Percentiles rank a stretch among this genome's conserved stretches.
Conservation (phyloP, 1,284 basidiomycete species). For the Neotropicomus parvogracilis region DNA sequence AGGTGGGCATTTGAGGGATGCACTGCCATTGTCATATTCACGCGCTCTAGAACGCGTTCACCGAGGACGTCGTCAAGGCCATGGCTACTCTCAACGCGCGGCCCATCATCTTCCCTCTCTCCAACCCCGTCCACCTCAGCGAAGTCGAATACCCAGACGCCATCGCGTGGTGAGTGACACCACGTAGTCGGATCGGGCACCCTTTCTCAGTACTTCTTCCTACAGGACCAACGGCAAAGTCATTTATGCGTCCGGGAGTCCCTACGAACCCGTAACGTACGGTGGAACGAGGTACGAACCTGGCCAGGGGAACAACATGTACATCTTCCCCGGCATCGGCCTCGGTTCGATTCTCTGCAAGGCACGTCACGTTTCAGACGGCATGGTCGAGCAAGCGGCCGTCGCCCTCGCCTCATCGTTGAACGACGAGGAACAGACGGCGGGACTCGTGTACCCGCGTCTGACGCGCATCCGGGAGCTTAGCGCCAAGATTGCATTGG, state of each 20-base stretch:
- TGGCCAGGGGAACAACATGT: slow-evolving; percentile 82
- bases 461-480: slow-evolving; percentile 66
- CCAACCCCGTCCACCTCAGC: slow-evolving; percentile 71
- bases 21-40: slow-evolving; percentile 6
- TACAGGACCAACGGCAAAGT: slow-evolving; percentile 58
- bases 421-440: slow-evolving; percentile 53
- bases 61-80: slow-evolving; percentile 59
- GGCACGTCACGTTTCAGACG: slow-evolving; percentile 55
- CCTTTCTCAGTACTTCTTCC: background rate
- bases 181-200: background rate
- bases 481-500: slow-evolving; percentile 57
- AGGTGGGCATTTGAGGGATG: slow-evolving; percentile 37
- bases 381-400: slow-evolving; percentile 58
- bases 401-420: slow-evolving; percentile 65
- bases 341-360: slow-evolving; percentile 65
- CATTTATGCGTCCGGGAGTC: slow-evolving; percentile 79
- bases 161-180: slow-evolving; percentile 50
- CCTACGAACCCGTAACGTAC: slow-evolving; percentile 60
- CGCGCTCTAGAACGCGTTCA: slow-evolving; percentile 59
- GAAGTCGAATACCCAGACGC: slow-evolving; percentile 74
- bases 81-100: slow-evolving; percentile 71
- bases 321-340: slow-evolving; percentile 63
- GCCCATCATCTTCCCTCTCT: slow-evolving; percentile 85
- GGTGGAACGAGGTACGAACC: slow-evolving; percentile 59
- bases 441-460: slow-evolving; percentile 60